Evolutionary conservation across 208 protist genomes (phyloP), one percentile per base, ranked within the genome.

Genomic region (Leishmania amazonensis): DNA sequence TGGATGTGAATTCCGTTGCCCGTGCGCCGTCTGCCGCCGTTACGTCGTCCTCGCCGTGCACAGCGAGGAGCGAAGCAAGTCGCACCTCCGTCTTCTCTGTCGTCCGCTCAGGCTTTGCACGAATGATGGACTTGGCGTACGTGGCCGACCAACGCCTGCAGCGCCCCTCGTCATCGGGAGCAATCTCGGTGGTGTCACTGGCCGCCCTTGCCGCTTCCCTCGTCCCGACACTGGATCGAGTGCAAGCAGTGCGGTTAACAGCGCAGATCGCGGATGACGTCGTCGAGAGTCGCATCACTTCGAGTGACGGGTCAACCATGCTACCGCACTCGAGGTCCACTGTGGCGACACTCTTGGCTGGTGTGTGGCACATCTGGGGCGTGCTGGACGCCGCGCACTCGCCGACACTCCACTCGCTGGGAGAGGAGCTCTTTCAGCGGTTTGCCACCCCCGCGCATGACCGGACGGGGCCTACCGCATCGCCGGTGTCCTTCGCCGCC

Each of bases 111-210:
- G 76, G 74, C 15, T 54, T 94, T 31, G 80, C 87, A 0, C 77
- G 90, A 35, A n/a, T 95, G 6, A 19, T 94, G 70, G 91, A 95
- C 71, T 72, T 94, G 47, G 87, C 81, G 21, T 91, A 91, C 58
- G 84, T 83, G 9, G 74, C 90, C 21, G 91, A 94, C 70, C 51
- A 78, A 31, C 77, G 57, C 4, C 88, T 90, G n/a, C 83, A 75
- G 31, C 85, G 90, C 40, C 75, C 53, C 5, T 86, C 76, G 53
- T 31, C 88, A 73, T 57, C 71, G 49, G 88, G 82, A 21, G 47
- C 79, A 8, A 53, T 97, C 0, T 87, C 92, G 40, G 68, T 89
- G 9, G 35, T 90, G 31, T 83, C 86, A 60, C 74, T 97, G 35
- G 78, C 86, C n/a, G 86, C 90, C 49, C 35, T 92, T 7, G 57